These are phyloP conservation scores for Zymoseptoria passerinii DNA, from an alignment of 2,329 filamentous ascomycete genomes.

Conservation along the genomic window DNA sequence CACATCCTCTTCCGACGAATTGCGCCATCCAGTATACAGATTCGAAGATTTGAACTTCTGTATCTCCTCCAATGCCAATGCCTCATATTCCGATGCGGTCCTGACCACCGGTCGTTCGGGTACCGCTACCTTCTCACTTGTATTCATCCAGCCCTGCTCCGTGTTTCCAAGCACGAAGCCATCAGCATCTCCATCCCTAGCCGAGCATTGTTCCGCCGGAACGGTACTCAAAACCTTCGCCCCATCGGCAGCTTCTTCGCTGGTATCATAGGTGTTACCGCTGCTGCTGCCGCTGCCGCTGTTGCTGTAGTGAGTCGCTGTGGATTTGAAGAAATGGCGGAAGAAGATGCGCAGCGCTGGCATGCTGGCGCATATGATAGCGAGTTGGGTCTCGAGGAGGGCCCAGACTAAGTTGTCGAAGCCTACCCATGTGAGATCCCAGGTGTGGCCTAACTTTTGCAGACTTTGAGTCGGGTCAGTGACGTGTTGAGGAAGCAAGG, in stretches of 20 bases:
- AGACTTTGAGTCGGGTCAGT: background rate
- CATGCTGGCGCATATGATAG: conserved; percentile 36
- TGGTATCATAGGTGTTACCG: background rate
- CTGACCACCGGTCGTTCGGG: background rate
- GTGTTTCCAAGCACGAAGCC: background rate
- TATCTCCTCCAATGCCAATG: conserved; percentile 5
- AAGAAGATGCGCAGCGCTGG: conserved; percentile 32
- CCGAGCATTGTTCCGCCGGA: background rate
- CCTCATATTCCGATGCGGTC: conserved; percentile 5
- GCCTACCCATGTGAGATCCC: conserved; percentile 8
- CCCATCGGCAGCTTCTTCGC: background rate
- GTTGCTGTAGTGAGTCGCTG: background rate
- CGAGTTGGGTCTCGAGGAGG: conserved; percentile 34
- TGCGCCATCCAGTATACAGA: conserved; percentile 4
- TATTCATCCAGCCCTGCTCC: background rate
- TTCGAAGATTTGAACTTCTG: conserved; percentile 1
- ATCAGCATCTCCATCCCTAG: background rate
- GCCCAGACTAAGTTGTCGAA: conserved; percentile 36
- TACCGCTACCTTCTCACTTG: background rate
- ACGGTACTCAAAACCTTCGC: background rate
- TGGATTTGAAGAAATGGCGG: conserved; percentile 2
- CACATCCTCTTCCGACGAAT: conserved; percentile 1
- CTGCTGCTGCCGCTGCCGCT: background rate
- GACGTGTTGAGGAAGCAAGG: background rate
- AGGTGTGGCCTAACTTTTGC: conserved; percentile 1